Evolutionary conservation across 148 eudicot genomes (phyloP).

Genomic region (Dysphania ambrosioides): DNA sequence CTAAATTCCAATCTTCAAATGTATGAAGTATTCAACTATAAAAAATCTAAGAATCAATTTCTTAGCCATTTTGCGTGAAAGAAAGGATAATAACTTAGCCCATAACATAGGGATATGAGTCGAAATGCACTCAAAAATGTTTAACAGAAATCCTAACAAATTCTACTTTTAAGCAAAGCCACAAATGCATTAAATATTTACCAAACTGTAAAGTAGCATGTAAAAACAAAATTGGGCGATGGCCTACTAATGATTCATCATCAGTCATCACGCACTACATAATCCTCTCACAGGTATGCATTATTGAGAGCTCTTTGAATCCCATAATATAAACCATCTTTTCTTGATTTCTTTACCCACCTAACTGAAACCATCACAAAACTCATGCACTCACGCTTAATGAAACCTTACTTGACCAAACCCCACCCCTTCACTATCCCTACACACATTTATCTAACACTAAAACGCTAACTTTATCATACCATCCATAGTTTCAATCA

Average conservation of each 20-base stretch:
- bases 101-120: too few relatives aligned
- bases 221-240: neutral
- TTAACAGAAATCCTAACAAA: too few relatives aligned
- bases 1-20: too few relatives aligned
- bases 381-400: slow-evolving; percentile 30
- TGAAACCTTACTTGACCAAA: slow-evolving; percentile 17
- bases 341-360: neutral
- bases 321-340: slow-evolving; percentile 22
- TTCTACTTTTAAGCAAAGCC: too few relatives aligned
- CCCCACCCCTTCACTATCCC: slow-evolving; percentile 1
- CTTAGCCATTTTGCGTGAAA: too few relatives aligned
- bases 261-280: slow-evolving; percentile 36
- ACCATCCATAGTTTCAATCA: neutral
- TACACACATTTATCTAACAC: neutral
- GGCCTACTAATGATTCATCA: neutral
- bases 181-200: too few relatives aligned
- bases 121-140: too few relatives aligned
- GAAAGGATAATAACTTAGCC: too few relatives aligned
- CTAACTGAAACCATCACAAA: slow-evolving; percentile 24
- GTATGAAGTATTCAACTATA: too few relatives aligned
- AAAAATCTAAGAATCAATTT: too few relatives aligned
- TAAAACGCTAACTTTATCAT: neutral
- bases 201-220: too few relatives aligned
- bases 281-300: slow-evolving; percentile 2
- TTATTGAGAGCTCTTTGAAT: slow-evolving; percentile 7